Evolutionary conservation across 257 asterid genomes (phyloP).

Genomic region (Agastache rugosa): DNA sequence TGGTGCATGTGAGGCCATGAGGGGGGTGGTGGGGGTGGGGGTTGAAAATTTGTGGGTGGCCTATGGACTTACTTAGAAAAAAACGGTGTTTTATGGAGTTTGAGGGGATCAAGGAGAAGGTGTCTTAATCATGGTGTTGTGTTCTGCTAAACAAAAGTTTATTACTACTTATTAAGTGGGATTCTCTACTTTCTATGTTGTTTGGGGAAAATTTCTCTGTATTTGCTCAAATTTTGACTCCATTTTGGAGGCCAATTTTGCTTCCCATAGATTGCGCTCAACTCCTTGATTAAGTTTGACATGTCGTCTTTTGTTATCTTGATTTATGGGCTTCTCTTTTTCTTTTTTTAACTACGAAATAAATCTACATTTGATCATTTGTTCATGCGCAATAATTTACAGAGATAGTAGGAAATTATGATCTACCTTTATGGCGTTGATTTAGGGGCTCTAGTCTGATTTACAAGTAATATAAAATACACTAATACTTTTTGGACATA

Average conservation of each 20-base stretch:
- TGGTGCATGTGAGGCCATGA: conserved; percentile 36
- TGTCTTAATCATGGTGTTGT: conserved; percentile 51
- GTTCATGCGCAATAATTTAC: too few species aligned
- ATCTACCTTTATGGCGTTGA: too few species aligned
- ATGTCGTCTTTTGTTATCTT: background rate
- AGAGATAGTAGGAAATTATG: too few species aligned
- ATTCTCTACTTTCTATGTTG: conserved; percentile 47
- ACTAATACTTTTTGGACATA: too few species aligned
- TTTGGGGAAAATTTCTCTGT: conserved; percentile 33
- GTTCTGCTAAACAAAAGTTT: conserved; percentile 34
- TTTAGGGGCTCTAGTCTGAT: background rate
- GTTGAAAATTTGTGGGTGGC: conserved; percentile 23
- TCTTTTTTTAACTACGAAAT: too few species aligned
- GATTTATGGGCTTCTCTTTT: background rate
- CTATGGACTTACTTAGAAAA: conserved; percentile 47
- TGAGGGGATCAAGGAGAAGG: conserved; percentile 48
- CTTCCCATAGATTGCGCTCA: conserved; percentile 11
- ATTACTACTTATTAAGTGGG: conserved; percentile 42
- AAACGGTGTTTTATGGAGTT: conserved; percentile 46
- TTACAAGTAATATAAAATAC: background rate
- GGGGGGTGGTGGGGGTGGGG: conserved; percentile 11
- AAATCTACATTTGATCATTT: too few species aligned
- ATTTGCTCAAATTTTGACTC: conserved; percentile 36
- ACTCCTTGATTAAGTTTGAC: background rate
- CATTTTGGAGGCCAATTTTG: conserved; percentile 34